Base-by-base conservation (phyloP, 176 grass and related monocot genomes). In the Triticum dicoccoides region DNA sequence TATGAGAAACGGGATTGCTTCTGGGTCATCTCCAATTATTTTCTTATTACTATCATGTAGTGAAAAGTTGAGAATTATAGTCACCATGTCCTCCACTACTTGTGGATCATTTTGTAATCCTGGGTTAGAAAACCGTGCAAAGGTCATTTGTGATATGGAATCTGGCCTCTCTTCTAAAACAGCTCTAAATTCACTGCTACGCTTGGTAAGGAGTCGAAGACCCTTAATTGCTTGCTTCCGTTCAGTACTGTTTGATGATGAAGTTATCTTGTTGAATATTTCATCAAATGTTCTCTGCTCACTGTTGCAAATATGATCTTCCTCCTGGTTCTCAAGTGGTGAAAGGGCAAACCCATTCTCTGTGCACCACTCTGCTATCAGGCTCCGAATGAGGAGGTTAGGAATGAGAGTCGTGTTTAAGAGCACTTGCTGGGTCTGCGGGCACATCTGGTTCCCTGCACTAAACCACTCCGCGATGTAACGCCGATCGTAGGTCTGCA, bases 11-110 rank as follows among this genome's bases (percentile, higher is more conserved):
- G 85, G 89, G 39, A 98, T 86, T 38, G 79, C 91, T 70, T 90
- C 86, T 49, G 75, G 81, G 77, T 93, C 86, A 58, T 98, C 89
- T 84, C 87, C 95, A 65, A 98, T 80, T 41, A 90, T 91, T 77
- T 90, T 93, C 85, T 93, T 98, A 38, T 98, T 98, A 72, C 85
- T 89, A 25, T 98, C 95, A 87, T 95, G 93, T 58, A 98, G 86
- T 52, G 95, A 98, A 66, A 98, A 86, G 59, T 98, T 98, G 20
- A 98, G 88, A 73, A 98, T 91, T 67, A 92, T 80, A 11, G 95
- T 98, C 65, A 98, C 95, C 35, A 89, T 85, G 47, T 98, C 92
- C 80, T 98, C 91, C 7, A 91, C 72, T 34, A 98, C 85, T 76
- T 98, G 81, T 49, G 85, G 89, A 71, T 91, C 89, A 42, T 76